These are phyloP conservation scores for Xylaria curta DNA, from an alignment of 495 filamentous ascomycete species.

Conservation along the genomic window DNA sequence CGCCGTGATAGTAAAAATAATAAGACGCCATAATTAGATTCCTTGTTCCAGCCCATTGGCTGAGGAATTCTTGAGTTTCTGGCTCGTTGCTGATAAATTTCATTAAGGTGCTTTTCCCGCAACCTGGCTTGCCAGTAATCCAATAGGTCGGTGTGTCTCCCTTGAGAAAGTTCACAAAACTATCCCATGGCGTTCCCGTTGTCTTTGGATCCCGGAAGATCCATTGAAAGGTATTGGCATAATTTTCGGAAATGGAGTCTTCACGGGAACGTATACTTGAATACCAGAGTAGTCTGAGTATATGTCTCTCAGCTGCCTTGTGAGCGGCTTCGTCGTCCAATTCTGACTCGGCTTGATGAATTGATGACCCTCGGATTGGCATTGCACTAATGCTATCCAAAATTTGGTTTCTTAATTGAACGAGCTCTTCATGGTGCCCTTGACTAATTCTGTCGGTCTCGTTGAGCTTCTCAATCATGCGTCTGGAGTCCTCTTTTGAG, in stretches of 20 bases:
- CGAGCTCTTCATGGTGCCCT: neutral
- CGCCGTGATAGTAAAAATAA: neutral
- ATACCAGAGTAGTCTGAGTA: neutral
- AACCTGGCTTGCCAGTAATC: constrained; percentile 2
- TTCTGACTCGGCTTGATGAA: neutral
- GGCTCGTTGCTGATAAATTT: neutral
- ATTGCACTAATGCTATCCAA: neutral
- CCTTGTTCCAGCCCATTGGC: neutral
- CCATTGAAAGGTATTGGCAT: neutral
- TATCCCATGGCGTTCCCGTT: neutral
- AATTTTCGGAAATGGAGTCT: neutral
- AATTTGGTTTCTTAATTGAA: neutral
- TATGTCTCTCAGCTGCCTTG: neutral
- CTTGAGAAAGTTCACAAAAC: neutral
- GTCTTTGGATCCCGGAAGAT: neutral
- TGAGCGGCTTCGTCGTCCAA: neutral
- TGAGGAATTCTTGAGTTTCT: neutral
- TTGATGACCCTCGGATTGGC: neutral
- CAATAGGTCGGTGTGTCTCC: neutral
- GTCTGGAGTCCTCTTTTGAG: neutral
- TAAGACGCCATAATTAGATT: neutral
- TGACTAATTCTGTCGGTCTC: neutral
- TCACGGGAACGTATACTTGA: neutral
- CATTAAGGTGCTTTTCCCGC: neutral
- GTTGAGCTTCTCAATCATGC: constrained; percentile 7